Base-by-base conservation (phyloP, 805 yeast genomes). In the Suhomyces sp. region DNA sequence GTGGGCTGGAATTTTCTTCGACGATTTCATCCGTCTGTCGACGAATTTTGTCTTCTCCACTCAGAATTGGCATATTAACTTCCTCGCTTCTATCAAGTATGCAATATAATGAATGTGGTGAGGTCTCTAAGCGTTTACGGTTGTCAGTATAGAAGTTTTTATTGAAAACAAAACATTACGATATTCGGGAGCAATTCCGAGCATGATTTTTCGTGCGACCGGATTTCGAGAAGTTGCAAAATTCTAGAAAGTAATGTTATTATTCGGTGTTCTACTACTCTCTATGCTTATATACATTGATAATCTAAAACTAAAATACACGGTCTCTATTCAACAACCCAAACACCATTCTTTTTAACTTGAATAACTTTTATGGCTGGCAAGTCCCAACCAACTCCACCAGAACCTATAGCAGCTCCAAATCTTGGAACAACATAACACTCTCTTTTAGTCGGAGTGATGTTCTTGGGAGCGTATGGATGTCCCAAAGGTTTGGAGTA, bases 401-500 rank as follows among this genome's bases (percentile, higher is more conserved):
- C 97, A 41, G 84, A 79, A 9, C 96, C 96, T 44, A 86, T 76
- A 6, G 84, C 79, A 9, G 96, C 92, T 4, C 97, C 97, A 64
- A 88, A 84, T 52, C 97, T 73, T 1, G 98, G 97, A 48, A 90
- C 85, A 13, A 92, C 97, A 71, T 90, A 92, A 60, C 96, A 89
- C 62, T 87, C 92, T 59, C 97, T 76, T 61, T 86, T 87, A 2
- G 85, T 81, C 0, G 88, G 73, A 4, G 83, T 73, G 13, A 88
- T 62, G 57, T 79, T 75, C 62, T 86, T 86, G 1, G 96, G 96
- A 1, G 90, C 96, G 63, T 90, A 83, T 2, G 97, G 97, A 51
- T 89, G 88, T 0, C 96, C 96, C 49, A 93, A 71, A 0, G 98
- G 98, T 64, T 92, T 93, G 26, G 97, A 90, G 68, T 87, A 92